phyloP scores from a whole-genome alignment of 2,329 filamentous ascomycete species.

The Scedosporium dehoogii region DNA sequence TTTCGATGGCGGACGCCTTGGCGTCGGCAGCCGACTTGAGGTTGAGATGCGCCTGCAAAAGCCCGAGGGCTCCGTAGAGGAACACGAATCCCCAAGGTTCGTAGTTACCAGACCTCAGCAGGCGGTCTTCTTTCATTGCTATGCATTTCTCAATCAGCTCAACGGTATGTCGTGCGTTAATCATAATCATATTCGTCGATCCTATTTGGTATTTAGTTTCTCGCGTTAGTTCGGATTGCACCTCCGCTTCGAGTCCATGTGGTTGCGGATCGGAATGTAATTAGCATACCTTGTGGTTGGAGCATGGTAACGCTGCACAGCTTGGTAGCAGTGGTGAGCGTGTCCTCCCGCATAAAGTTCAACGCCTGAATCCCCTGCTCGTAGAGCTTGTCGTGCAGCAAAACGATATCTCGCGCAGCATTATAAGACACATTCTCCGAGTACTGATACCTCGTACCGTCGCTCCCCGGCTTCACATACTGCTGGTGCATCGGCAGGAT shows the following conservation, averaged over 20 bases:
- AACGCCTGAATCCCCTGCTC: slow-evolving; percentile 48
- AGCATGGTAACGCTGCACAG: slow-evolving; percentile 51
- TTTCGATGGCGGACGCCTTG: slow-evolving; percentile 48
- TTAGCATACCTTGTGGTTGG: slow-evolving; percentile 32
- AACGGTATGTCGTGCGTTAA: slow-evolving; percentile 49
- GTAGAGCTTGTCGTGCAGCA: slow-evolving; percentile 51
- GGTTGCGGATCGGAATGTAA: slow-evolving; percentile 10
- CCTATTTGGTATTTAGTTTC: slow-evolving; percentile 15
- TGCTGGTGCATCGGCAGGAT: slow-evolving; percentile 53
- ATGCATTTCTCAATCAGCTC: slow-evolving; percentile 53
- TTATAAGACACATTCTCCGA: slow-evolving; percentile 56
- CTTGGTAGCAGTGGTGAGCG: slow-evolving; percentile 49
- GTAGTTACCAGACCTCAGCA: slow-evolving; percentile 52
- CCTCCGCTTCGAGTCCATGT: no score
- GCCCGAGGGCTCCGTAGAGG: slow-evolving; percentile 49
- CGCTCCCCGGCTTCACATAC: slow-evolving; percentile 48
- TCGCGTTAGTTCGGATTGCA: no score
- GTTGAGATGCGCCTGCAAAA: slow-evolving; percentile 49
- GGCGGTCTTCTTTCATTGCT: slow-evolving; percentile 49
- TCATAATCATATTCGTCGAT: slow-evolving; percentile 53
- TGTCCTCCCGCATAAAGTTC: slow-evolving; percentile 51
- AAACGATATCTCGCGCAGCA: slow-evolving; percentile 49
- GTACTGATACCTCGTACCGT: slow-evolving; percentile 51
- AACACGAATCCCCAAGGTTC: slow-evolving; percentile 56
- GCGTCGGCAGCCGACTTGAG: slow-evolving; percentile 46